These are phyloP conservation scores for Gymnopilus junonius DNA, from an alignment of 768 basidiomycete species.

Conservation along the genomic window DNA sequence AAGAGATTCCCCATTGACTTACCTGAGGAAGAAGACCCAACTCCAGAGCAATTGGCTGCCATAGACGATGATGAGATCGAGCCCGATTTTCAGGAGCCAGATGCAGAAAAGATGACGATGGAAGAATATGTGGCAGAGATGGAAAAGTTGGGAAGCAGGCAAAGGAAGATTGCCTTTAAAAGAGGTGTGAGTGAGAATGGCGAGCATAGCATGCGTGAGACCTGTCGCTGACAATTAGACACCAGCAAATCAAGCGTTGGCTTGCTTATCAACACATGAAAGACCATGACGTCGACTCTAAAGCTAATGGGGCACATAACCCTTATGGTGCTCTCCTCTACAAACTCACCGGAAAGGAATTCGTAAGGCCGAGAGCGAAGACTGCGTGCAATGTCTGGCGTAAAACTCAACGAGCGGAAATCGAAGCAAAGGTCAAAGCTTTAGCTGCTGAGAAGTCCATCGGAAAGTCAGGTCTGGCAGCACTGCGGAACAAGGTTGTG, in stretches of 20 bases:
- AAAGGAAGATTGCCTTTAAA: neutral
- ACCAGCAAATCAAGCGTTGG: slow-evolving; percentile 25
- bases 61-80: slow-evolving; percentile 8
- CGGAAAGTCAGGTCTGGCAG: neutral
- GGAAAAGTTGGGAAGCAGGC: neutral
- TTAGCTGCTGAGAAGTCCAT: neutral
- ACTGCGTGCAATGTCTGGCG: slow-evolving; percentile 13
- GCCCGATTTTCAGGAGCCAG: neutral
- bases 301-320: slow-evolving; percentile 9
- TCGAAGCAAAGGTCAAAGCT: slow-evolving; percentile 2
- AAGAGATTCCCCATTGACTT: slow-evolving; percentile 4
- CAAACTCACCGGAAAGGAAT: slow-evolving; percentile 8
- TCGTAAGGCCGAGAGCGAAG: neutral
- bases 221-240: neutral
- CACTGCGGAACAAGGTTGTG: slow-evolving; percentile 6
- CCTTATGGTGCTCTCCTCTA: slow-evolving; percentile 12
- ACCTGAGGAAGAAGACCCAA: neutral
- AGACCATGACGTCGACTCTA: slow-evolving; percentile 11
- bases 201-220: neutral
- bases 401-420: neutral
- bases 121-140: neutral
- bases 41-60: neutral
- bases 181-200: slow-evolving; percentile 7
- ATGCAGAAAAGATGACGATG: neutral
- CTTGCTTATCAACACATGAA: slow-evolving; percentile 18